Base-by-base conservation (phyloP, 345 rosid genomes). In the Eucalyptus polybractea region DNA sequence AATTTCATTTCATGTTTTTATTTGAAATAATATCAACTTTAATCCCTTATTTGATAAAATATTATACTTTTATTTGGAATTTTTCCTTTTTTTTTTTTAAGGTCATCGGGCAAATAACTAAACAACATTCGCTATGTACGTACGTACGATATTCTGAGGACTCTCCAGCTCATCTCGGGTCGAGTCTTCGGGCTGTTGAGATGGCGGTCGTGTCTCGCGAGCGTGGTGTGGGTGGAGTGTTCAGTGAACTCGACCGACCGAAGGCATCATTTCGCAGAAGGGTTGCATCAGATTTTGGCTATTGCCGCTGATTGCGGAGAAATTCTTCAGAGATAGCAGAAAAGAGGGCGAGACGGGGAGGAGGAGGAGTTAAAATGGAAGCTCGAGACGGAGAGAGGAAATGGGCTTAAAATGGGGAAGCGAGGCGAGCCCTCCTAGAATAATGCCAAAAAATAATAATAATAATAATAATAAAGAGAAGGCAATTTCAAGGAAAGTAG, bases 401-500 rank as follows among this genome's bases (percentile, higher is more conserved):
- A 89, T 88, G 87, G 89, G 89, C 50, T 50, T 89, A 40, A 37
- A 69, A 72, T 0, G 31, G 7, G 31, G 10, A 44, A 56, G 27
- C 1, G 83, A 19, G 27, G 47, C 7, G 5, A 37, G 27, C 25
- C 47, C 25, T 6, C 83, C 15, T 3, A 76, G 45, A 76, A 76
- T 37, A 21, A 69, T 17, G 45, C 2, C 3, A 69, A n/a, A 65
- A 7, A 7, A n/a, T 45, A 27, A 27, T 12, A 49, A 29, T 51
- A 16, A 37, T 5, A 50, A 45, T 45, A 16, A 37, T 6, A 37
- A 37, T 1, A 54, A 89, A 90, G 91, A 90, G 86, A 72, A 89
- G 91, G 91, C 88, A 91, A 91, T 92, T 94, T 93, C 94, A 92
- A 90, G 91, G 91, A 93, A 94, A 93, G 95, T 87, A 54, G 24